Evolutionary conservation across 345 rosid genomes (phyloP).

Genomic region (Populus ilicifolia): DNA sequence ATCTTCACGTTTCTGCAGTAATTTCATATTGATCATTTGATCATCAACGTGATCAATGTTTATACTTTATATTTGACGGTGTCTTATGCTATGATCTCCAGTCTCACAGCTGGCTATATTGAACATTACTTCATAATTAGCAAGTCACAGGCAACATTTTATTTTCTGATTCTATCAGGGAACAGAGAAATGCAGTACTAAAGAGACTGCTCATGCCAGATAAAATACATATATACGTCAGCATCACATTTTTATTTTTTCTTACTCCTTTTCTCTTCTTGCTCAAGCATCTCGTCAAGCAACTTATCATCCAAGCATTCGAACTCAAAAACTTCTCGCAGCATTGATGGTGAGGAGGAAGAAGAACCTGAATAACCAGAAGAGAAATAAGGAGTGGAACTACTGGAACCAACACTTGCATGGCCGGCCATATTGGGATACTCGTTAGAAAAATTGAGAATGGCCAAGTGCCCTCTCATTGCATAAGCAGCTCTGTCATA

Average conservation of each 20-base stretch:
- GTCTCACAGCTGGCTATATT: background rate
- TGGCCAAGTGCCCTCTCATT: slow-evolving; percentile 79
- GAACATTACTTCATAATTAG: background rate
- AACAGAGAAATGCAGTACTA: too few relatives aligned
- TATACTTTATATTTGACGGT: too few relatives aligned
- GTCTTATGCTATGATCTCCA: background rate
- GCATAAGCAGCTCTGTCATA: slow-evolving; percentile 78
- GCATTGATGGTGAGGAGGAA: slow-evolving; percentile 21
- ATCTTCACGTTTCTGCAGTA: too few relatives aligned
- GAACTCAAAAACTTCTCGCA: slow-evolving; percentile 61
- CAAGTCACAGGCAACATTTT: background rate
- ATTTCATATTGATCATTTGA: too few relatives aligned
- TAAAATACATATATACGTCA: too few relatives aligned
- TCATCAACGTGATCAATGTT: too few relatives aligned
- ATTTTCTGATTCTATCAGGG: too few relatives aligned
- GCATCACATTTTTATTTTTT: background rate
- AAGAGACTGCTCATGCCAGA: too few relatives aligned
- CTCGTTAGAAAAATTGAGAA: slow-evolving; percentile 74
- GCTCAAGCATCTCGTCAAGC: slow-evolving; percentile 75
- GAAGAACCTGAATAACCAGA: background rate
- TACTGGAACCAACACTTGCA: background rate
- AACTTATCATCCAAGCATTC: slow-evolving; percentile 72
- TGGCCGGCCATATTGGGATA: slow-evolving; percentile 34
- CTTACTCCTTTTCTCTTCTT: slow-evolving; percentile 45
- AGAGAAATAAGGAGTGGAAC: slow-evolving; percentile 9